phyloP scores from a whole-genome alignment of 371 early-diverging fungal genomes.

The Apophysomyces ossiformis region DNA sequence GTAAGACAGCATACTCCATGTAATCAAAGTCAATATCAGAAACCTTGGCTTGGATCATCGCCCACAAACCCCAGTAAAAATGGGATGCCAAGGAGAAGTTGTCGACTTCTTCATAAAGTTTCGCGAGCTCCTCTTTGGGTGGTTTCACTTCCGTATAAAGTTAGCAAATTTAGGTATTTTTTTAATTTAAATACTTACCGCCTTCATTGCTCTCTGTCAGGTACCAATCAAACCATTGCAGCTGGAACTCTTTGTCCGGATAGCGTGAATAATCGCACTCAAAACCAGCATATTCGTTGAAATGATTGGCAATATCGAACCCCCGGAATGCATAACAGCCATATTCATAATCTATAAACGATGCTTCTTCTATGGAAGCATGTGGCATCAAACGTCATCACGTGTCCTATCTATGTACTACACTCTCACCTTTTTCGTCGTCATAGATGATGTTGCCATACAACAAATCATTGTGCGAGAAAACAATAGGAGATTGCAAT shows the following conservation, averaged over 20 bases:
- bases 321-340: slow-evolving; percentile 83
- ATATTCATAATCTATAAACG: slow-evolving; percentile 96
- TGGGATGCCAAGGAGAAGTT: slow-evolving; percentile 89
- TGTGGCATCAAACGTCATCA: slow-evolving; percentile 15
- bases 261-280: slow-evolving; percentile 92
- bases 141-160: slow-evolving; percentile 26
- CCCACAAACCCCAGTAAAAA: slow-evolving; percentile 95
- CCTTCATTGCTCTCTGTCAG: slow-evolving; percentile 43
- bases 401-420: slow-evolving; percentile 16
- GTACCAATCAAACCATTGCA: slow-evolving; percentile 74
- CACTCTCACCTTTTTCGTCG: slow-evolving; percentile 56
- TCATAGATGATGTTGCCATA: slow-evolving; percentile 88
- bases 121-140: slow-evolving; percentile 58
- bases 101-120: slow-evolving; percentile 76
- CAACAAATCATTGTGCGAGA: slow-evolving; percentile 92
- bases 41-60: slow-evolving; percentile 82
- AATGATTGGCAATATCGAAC: slow-evolving; percentile 96
- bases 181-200: slow-evolving; percentile 24
- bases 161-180: neutral
- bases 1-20: slow-evolving; percentile 83
- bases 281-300: slow-evolving; percentile 92
- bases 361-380: slow-evolving; percentile 39
- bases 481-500: slow-evolving; percentile 81
- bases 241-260: slow-evolving; percentile 73
- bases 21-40: slow-evolving; percentile 96